These are phyloP conservation scores for Passiflora organensis DNA, from an alignment of 345 rosid species.

Conservation along the genomic window DNA sequence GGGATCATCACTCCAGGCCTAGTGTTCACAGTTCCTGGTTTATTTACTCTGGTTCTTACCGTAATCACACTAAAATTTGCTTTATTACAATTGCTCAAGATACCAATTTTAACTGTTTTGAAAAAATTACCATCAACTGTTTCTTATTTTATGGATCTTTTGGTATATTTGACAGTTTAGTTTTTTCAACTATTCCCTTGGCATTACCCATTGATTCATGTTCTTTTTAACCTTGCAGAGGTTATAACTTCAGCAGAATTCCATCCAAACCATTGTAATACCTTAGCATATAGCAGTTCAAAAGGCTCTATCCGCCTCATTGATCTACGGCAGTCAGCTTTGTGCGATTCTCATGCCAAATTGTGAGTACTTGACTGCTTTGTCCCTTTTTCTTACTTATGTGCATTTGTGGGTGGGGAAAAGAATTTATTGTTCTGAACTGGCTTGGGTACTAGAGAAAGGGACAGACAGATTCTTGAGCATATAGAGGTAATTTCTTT, in stretches of 20 bases:
- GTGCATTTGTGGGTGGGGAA: constrained; percentile 1
- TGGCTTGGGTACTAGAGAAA: not conserved
- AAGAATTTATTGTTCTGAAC: not conserved
- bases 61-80: too few relatives aligned
- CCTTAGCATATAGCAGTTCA: constrained; percentile 96
- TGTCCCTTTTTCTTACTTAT: not conserved
- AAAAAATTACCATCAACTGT: too few relatives aligned
- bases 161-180: too few relatives aligned
- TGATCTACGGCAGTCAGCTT: constrained; percentile 97
- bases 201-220: too few relatives aligned
- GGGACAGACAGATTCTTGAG: too few relatives aligned
- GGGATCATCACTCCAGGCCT: too few relatives aligned
- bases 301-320: constrained; percentile 94
- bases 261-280: constrained; percentile 93
- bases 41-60: too few relatives aligned
- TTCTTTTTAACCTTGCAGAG: constrained; percentile 49
- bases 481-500: too few relatives aligned
- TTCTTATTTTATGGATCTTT: not conserved
- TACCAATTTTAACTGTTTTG: too few relatives aligned
- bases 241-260: constrained; percentile 99
- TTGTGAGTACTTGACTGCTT: constrained; percentile 44
- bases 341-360: constrained; percentile 60
- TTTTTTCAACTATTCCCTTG: too few relatives aligned
- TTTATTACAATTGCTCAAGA: too few relatives aligned
- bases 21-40: too few relatives aligned